A percentile compares a stretch with the other conserved stretches of the same genome.
phyloP scores from a whole-genome alignment of 306 rosid genomes.

The Macrotyloma uniflorum region DNA sequence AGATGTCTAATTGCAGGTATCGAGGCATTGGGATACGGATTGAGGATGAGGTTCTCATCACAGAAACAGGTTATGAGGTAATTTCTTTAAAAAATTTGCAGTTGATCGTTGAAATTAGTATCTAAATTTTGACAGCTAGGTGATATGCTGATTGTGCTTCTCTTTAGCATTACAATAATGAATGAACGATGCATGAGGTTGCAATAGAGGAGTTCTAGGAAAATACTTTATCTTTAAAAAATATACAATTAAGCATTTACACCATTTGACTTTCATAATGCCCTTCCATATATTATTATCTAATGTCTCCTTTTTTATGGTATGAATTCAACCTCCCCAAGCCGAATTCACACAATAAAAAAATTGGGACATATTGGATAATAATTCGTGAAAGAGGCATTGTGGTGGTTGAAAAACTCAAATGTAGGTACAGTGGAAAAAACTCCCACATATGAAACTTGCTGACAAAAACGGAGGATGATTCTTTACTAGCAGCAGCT shows the following conservation, averaged over 20 bases:
- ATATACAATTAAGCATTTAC: not conserved
- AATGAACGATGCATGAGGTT: not conserved
- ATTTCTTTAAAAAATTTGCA: not conserved
- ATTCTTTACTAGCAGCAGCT: conserved; percentile 13
- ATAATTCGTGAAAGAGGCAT: too few species aligned
- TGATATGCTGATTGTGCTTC: conserved; percentile 6
- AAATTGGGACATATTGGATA: too few species aligned
- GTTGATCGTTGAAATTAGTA: conserved; percentile 18
- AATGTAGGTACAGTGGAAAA: too few species aligned
- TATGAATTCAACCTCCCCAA: too few species aligned
- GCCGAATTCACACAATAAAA: too few species aligned
- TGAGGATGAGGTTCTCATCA: conserved; percentile 88
- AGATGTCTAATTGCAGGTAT: conserved; percentile 58
- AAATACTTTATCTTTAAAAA: not conserved
- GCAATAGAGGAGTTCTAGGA: not conserved
- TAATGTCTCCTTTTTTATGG: too few species aligned
- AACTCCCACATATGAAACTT: not conserved
- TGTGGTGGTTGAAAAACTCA: too few species aligned
- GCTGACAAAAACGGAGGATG: conserved; percentile 7
- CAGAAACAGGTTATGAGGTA: conserved; percentile 82
- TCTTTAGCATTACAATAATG: conserved; percentile 15
- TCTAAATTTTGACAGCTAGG: conserved; percentile 2
- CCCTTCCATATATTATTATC: too few species aligned
- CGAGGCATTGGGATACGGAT: conserved; percentile 88
- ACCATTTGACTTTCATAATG: not conserved